phyloP scores from a whole-genome alignment of 2,329 filamentous ascomycete genomes.

The Venturia carpophila region DNA sequence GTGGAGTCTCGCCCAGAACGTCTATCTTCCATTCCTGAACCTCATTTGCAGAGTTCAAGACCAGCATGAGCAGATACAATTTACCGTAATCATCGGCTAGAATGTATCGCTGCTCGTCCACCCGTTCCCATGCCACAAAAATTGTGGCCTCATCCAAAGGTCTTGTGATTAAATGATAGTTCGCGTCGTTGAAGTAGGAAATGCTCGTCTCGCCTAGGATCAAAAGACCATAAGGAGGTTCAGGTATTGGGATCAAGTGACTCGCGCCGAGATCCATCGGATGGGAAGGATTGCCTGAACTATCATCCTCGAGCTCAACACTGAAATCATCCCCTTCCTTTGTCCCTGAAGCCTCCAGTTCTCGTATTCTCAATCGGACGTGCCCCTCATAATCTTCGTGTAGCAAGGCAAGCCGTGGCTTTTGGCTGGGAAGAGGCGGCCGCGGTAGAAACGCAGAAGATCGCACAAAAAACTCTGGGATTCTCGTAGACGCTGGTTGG shows the following conservation, averaged over 20 bases:
- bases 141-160: constrained; percentile 66
- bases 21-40: constrained; percentile 67
- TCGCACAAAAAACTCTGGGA: constrained; percentile 59
- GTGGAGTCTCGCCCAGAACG: constrained; percentile 60
- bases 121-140: constrained; percentile 84
- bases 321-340: constrained; percentile 40
- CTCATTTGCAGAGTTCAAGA: constrained; percentile 51
- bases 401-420: constrained; percentile 56
- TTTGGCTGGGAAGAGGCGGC: constrained; percentile 27
- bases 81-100: constrained; percentile 85
- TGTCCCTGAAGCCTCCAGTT: constrained; percentile 40
- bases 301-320: constrained; percentile 47
- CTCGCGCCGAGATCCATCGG: constrained; percentile 48
- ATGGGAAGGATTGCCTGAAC: constrained; percentile 41
- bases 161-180: constrained; percentile 56
- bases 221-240: constrained; percentile 45
- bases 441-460: constrained; percentile 58
- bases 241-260: constrained; percentile 53
- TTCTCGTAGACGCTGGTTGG: constrained; percentile 52
- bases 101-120: constrained; percentile 76
- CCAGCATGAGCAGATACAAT: constrained; percentile 75
- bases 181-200: constrained; percentile 75
- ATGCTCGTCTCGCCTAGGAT: constrained; percentile 58
- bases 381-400: constrained; percentile 55
- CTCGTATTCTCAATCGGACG: constrained; percentile 47